A percentile compares a stretch with the other conserved stretches of the same genome.
These are phyloP conservation scores for Amphichorda felina DNA, from an alignment of 2,329 filamentous ascomycete genomes.

Conservation along the genomic window DNA sequence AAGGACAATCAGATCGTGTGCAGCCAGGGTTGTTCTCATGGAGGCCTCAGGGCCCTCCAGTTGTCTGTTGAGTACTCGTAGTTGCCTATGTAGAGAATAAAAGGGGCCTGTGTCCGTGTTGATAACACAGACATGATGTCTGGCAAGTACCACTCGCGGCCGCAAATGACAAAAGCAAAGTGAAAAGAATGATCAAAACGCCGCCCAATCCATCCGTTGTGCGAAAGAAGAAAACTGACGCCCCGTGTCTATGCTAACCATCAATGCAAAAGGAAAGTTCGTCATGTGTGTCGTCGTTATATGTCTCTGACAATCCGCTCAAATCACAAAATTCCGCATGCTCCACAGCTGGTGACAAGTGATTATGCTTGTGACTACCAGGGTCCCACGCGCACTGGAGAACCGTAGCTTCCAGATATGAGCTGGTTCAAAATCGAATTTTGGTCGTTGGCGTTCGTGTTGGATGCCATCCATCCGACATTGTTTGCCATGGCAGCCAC, in stretches of 20 bases:
- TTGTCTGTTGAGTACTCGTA: too few relatives aligned
- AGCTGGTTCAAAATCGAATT: constrained; percentile 51
- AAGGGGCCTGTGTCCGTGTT: too few relatives aligned
- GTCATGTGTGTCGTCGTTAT: constrained; percentile 11
- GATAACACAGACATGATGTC: too few relatives aligned
- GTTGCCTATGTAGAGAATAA: too few relatives aligned
- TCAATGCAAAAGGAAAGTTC: constrained; percentile 17
- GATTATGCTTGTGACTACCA: constrained; percentile 29
- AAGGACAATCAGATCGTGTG: too few relatives aligned
- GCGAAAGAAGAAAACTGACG: constrained; percentile 10
- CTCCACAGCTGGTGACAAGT: not conserved
- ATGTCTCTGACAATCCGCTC: constrained; percentile 13
- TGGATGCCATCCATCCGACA: constrained; percentile 63
- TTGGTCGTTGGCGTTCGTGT: constrained; percentile 27
- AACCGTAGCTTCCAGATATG: constrained; percentile 46
- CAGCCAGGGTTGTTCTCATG: too few relatives aligned
- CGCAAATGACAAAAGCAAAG: constrained; percentile 6
- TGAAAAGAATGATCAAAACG: constrained; percentile 14
- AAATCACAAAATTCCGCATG: too few relatives aligned
- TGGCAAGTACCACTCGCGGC: too few relatives aligned
- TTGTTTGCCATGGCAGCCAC: constrained; percentile 64
- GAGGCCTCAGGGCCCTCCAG: too few relatives aligned
- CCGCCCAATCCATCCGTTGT: constrained; percentile 15
- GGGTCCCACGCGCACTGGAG: constrained; percentile 50
- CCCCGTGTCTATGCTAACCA: constrained; percentile 23